Conservation (phyloP, 345 rosid species). For the Hibiscus trionum region DNA sequence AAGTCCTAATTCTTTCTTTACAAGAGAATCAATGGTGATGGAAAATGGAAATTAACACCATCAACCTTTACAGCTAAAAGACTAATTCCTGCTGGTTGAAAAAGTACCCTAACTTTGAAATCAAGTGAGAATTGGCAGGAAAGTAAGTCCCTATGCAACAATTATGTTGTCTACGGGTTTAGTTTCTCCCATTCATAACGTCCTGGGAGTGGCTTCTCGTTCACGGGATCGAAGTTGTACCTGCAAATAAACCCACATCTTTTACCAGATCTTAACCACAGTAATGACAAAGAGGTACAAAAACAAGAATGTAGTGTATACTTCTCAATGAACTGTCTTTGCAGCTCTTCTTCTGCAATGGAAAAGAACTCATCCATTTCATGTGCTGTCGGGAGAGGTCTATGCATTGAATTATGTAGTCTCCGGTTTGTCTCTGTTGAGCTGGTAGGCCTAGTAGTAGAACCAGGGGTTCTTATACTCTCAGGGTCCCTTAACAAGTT, state of each 20-base stretch:
- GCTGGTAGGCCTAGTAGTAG: conserved; percentile 44
- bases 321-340: conserved; percentile 65
- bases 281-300: not conserved
- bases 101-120: conserved; percentile 21
- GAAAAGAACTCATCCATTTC: conserved; percentile 83
- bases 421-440: conserved; percentile 34
- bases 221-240: conserved; percentile 96
- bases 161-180: conserved; percentile 28
- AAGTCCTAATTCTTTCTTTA: conserved; percentile 69
- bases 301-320: conserved; percentile 19
- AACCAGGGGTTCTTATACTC: conserved; percentile 49
- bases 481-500: conserved; percentile 71
- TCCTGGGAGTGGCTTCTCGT: conserved; percentile 84
- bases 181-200: conserved; percentile 80
- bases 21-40: conserved; percentile 54
- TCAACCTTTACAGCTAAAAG: conserved; percentile 30
- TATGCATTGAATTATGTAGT: conserved; percentile 27
- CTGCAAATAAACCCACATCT: conserved; percentile 30
- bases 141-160: conserved; percentile 23
- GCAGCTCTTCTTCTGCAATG: conserved; percentile 72
- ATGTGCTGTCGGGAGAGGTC: conserved; percentile 49
- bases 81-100: conserved; percentile 36
- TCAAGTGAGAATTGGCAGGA: conserved; percentile 43
- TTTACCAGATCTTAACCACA: conserved; percentile 1
- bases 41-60: conserved; percentile 59